phyloP scores from a whole-genome alignment of 2,329 filamentous ascomycete species.

The Westerdykella ornata region DNA sequence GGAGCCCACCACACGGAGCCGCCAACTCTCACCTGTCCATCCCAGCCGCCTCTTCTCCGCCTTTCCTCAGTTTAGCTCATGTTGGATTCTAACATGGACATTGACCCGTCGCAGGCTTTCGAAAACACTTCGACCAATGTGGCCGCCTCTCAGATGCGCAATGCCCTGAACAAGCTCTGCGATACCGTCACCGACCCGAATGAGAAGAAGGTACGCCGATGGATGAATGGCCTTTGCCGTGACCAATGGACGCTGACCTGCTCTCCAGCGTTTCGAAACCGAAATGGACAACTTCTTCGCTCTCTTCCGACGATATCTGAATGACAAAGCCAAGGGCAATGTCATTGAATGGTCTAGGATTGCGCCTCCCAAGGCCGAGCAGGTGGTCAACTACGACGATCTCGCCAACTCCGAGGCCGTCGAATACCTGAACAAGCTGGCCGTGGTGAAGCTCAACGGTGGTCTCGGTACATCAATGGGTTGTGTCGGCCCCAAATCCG shows the following conservation, averaged over 20 bases:
- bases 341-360: conserved; percentile 95
- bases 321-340: conserved; percentile 98
- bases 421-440: conserved; percentile 92
- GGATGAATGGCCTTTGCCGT: too few relatives aligned
- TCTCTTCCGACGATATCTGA: conserved; percentile 95
- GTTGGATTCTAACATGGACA: background rate
- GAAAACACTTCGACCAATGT: conserved; percentile 99
- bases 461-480: conserved; percentile 99
- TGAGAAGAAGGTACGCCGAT: conserved; percentile 62
- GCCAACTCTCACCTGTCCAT: too few relatives aligned
- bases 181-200: conserved; percentile 78
- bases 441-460: conserved; percentile 98
- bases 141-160: conserved; percentile 97
- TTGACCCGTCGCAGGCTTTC: conserved; percentile 64
- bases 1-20: too few relatives aligned
- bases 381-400: conserved; percentile 92
- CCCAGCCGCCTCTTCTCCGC: too few relatives aligned
- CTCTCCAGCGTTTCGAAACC: conserved; percentile 78
- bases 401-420: conserved; percentile 86
- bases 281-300: conserved; percentile 99
- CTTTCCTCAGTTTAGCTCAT: too few relatives aligned
- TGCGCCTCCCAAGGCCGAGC: conserved; percentile 80
- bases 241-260: background rate
- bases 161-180: conserved; percentile 84
- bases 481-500: conserved; percentile 97